Conservation (phyloP, 768 basidiomycete genomes). For the Pholiota microspora region DNA sequence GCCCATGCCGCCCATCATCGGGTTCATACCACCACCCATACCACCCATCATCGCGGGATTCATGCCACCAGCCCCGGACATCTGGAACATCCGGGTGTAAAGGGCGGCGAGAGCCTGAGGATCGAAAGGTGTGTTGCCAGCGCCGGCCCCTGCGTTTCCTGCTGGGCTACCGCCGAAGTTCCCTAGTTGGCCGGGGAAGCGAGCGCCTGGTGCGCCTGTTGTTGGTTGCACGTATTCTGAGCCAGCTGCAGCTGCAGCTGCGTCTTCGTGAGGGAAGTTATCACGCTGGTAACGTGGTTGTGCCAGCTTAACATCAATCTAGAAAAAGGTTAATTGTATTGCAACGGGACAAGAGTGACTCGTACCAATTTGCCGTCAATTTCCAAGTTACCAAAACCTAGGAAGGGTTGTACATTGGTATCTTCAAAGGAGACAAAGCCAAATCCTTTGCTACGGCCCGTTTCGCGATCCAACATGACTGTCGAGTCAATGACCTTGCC, state of each 20-base stretch:
- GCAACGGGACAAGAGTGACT: slow-evolving; percentile 6
- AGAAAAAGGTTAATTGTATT: background rate
- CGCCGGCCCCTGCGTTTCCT: slow-evolving; percentile 21
- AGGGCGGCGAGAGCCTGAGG: slow-evolving; percentile 89
- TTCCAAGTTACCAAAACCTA: slow-evolving; percentile 85
- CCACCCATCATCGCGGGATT: slow-evolving; percentile 62
- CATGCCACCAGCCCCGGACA: slow-evolving; percentile 59
- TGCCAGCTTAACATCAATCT: slow-evolving; percentile 98
- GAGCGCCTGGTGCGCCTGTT: slow-evolving; percentile 7
- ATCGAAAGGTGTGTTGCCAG: slow-evolving; percentile 70
- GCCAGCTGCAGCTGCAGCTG: slow-evolving; percentile 20
- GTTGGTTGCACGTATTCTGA: slow-evolving; percentile 18
- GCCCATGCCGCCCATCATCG: slow-evolving; percentile 37
- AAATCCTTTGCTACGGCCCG: slow-evolving; percentile 93
- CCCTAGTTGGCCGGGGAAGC: slow-evolving; percentile 15
- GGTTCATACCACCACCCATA: slow-evolving; percentile 37
- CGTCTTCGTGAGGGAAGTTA: slow-evolving; percentile 52
- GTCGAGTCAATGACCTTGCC: slow-evolving; percentile 97
- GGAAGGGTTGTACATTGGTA: slow-evolving; percentile 84
- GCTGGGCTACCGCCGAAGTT: slow-evolving; percentile 16
- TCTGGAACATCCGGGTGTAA: slow-evolving; percentile 94
- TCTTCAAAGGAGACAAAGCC: slow-evolving; percentile 97
- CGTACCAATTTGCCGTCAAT: slow-evolving; percentile 94
- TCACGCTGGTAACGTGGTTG: slow-evolving; percentile 86
- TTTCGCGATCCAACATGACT: slow-evolving; percentile 97